Conservation (phyloP, 1,284 basidiomycete species). For the Flammula alnicola region DNA sequence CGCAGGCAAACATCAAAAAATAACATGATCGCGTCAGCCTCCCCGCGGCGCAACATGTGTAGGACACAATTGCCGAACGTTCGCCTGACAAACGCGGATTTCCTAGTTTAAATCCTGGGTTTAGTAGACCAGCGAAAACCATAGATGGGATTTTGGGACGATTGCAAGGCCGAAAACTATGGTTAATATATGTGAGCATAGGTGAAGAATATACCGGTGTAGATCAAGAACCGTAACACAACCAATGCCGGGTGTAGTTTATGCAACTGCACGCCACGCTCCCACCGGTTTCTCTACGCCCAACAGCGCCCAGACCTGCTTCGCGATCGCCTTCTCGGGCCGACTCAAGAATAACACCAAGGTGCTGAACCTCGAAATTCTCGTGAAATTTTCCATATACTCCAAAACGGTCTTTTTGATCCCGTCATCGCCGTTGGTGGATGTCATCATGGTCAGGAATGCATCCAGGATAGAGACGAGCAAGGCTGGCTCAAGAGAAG, state of each 20-base stretch:
- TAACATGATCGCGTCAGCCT: too few species aligned
- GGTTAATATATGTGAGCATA: too few species aligned
- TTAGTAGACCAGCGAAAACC: too few species aligned
- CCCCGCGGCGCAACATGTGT: too few species aligned
- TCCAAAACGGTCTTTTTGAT: constrained; percentile 20
- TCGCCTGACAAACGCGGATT: too few species aligned
- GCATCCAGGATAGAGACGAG: constrained; percentile 60
- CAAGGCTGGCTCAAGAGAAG: constrained; percentile 64
- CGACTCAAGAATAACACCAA: constrained; percentile 64
- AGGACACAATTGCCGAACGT: too few species aligned
- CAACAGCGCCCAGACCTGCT: constrained; percentile 40
- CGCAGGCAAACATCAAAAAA: too few species aligned
- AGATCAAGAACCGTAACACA: too few species aligned
- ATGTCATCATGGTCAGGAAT: constrained; percentile 45
- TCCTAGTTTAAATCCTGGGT: too few species aligned
- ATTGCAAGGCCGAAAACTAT: too few species aligned
- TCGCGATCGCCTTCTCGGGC: constrained; percentile 51
- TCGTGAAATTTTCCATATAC: constrained; percentile 47
- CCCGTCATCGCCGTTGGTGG: constrained; percentile 4
- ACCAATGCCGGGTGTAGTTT: constrained; percentile 1
- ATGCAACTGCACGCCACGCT: constrained; percentile 25
- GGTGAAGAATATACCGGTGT: too few species aligned
- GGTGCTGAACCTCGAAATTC: constrained; percentile 64
- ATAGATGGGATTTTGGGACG: too few species aligned
- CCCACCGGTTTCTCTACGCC: constrained; percentile 27